A percentile compares a stretch with the other conserved stretches of the same genome.
Evolutionary conservation across 768 basidiomycete species (phyloP).

Genomic region (Mycena olivaceomarginata): DNA sequence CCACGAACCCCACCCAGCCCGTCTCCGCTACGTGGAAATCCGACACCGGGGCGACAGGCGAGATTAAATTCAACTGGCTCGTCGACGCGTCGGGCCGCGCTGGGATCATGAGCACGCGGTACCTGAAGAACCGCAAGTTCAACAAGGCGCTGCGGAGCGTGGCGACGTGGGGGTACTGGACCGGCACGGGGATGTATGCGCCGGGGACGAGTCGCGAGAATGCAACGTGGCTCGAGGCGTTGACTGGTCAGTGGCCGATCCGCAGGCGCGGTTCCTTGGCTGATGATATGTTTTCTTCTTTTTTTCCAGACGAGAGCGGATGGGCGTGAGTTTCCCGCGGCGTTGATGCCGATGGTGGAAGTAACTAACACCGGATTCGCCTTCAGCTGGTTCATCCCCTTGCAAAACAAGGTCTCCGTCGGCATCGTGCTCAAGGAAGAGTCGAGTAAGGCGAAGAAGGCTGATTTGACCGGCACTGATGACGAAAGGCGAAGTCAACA

Average conservation of each 20-base stretch:
- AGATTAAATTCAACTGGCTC: constrained; percentile 74
- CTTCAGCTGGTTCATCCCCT: constrained; percentile 56
- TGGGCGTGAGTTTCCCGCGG: constrained; percentile 50
- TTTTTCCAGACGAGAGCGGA: constrained; percentile 57
- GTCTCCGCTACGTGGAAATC: constrained; percentile 61
- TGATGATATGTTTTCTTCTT: not conserved
- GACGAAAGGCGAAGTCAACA: not conserved
- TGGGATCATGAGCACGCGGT: constrained; percentile 70
- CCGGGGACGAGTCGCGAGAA: constrained; percentile 55
- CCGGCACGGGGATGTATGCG: constrained; percentile 57
- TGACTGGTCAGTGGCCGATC: constrained; percentile 52
- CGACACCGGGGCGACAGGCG: constrained; percentile 55
- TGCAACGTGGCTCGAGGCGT: constrained; percentile 64
- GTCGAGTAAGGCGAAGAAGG: constrained; percentile 45
- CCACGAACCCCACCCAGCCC: constrained; percentile 55
- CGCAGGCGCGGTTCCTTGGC: too few species aligned
- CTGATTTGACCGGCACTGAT: not conserved
- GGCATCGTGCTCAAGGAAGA: constrained; percentile 60
- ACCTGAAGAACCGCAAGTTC: constrained; percentile 67
- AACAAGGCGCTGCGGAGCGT: constrained; percentile 67
- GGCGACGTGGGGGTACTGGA: constrained; percentile 73
- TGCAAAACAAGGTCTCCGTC: constrained; percentile 56
- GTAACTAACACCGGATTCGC: too few species aligned
- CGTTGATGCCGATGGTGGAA: too few species aligned
- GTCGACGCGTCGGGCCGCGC: constrained; percentile 79